These are phyloP conservation scores for Clarireedia paspali DNA, from an alignment of 2,329 filamentous ascomycete genomes.

Conservation along the genomic window DNA sequence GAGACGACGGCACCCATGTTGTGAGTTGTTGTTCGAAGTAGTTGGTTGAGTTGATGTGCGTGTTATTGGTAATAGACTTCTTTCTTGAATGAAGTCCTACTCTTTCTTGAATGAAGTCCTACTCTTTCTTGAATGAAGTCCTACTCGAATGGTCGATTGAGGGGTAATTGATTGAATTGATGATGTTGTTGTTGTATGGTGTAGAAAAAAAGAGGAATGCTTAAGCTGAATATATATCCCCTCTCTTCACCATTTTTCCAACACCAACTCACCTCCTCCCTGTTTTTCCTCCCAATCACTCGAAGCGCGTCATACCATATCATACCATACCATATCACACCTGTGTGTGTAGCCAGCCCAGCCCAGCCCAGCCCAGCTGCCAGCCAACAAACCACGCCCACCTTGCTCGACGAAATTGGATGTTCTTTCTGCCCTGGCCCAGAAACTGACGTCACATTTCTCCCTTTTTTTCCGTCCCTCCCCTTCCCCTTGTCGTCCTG, in stretches of 20 bases:
- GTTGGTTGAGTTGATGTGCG: neutral
- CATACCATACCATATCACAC: neutral
- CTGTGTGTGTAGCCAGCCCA: too few species aligned
- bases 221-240: neutral
- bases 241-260: neutral
- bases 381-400: too few species aligned
- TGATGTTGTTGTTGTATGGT: neutral
- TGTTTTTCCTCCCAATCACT: neutral
- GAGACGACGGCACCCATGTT: constrained; percentile 31
- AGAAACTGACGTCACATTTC: too few species aligned
- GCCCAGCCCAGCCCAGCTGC: too few species aligned
- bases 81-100: too few species aligned
- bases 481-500: too few species aligned
- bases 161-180: neutral
- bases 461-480: too few species aligned
- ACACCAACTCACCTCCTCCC: neutral
- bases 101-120: too few species aligned
- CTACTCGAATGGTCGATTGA: neutral
- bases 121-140: too few species aligned
- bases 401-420: too few species aligned
- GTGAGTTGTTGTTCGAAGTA: neutral
- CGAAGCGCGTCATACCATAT: constrained; percentile 1
- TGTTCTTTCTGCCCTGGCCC: too few species aligned
- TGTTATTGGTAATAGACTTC: neutral
- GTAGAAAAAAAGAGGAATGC: neutral